phyloP scores from a whole-genome alignment of 2,329 filamentous ascomycete genomes.

The Coniochaeta sp. region DNA sequence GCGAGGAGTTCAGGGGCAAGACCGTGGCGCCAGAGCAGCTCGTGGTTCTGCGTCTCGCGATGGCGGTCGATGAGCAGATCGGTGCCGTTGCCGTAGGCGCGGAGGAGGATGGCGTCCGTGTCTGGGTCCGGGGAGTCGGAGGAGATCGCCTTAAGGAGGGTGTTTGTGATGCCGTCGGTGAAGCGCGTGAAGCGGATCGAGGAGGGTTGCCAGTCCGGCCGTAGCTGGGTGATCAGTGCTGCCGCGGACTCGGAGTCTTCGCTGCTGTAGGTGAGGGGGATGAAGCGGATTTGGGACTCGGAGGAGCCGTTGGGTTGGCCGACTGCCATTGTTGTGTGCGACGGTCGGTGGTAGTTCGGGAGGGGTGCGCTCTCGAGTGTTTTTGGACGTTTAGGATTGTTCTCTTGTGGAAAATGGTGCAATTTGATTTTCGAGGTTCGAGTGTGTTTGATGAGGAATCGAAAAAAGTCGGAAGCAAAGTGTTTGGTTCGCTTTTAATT shows the following conservation, averaged over 20 bases:
- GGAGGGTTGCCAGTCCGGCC: slow-evolving; percentile 72
- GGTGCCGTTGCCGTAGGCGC: slow-evolving; percentile 91
- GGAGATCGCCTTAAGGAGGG: slow-evolving; percentile 72
- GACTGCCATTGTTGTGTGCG: slow-evolving; percentile 3
- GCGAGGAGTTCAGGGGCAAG: slow-evolving; percentile 84
- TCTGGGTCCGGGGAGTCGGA: slow-evolving; percentile 64
- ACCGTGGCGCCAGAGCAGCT: slow-evolving; percentile 73
- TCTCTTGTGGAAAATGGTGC: neutral
- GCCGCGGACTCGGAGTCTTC: slow-evolving; percentile 71
- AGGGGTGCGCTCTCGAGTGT: neutral
- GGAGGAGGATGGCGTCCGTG: slow-evolving; percentile 76
- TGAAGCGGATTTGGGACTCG: slow-evolving; percentile 48
- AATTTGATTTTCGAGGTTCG: neutral
- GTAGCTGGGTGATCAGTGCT: slow-evolving; percentile 69
- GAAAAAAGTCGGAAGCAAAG: too few relatives aligned
- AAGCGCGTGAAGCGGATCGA: slow-evolving; percentile 82
- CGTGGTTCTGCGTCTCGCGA: slow-evolving; percentile 73
- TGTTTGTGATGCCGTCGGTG: slow-evolving; percentile 98
- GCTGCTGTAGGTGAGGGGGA: slow-evolving; percentile 73
- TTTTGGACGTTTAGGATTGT: neutral
- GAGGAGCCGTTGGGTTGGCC: slow-evolving; percentile 19
- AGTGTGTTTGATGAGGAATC: too few relatives aligned
- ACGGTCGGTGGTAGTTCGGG: slow-evolving; percentile 1
- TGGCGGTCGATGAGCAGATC: slow-evolving; percentile 94
- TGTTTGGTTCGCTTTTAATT: neutral